A percentile compares a stretch with the other conserved stretches of the same genome.
phyloP scores from a whole-genome alignment of 352 stramenopile species.

The Phytopythium oedochilum region DNA sequence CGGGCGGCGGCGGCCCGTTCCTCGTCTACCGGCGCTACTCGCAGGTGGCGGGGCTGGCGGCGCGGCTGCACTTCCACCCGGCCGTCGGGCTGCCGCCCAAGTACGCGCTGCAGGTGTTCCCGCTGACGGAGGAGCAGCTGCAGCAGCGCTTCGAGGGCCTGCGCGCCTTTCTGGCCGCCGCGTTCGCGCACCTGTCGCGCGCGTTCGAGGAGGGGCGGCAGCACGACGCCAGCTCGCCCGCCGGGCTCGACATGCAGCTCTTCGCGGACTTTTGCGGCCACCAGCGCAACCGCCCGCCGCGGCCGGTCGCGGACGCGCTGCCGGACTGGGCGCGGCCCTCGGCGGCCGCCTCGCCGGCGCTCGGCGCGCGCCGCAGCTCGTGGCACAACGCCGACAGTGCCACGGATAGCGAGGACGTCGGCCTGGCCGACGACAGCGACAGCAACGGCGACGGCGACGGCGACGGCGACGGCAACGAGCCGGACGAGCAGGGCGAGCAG shows the following conservation, averaged over 20 bases:
- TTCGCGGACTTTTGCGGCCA: conserved; percentile 73
- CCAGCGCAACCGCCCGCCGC: conserved; percentile 61
- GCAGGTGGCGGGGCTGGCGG: conserved; percentile 54
- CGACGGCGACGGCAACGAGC: background rate
- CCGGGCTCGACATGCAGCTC: conserved; percentile 79
- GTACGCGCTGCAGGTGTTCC: conserved; percentile 77
- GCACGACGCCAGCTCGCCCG: conserved; percentile 49
- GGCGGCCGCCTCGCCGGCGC: conserved; percentile 6
- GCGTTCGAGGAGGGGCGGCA: conserved; percentile 54
- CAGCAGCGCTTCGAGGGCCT: conserved; percentile 67
- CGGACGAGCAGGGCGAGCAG: background rate
- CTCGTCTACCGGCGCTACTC: conserved; percentile 81
- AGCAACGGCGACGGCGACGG: background rate
- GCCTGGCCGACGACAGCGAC: conserved; percentile 22
- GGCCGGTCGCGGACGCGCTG: conserved; percentile 30
- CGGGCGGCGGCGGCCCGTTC: conserved; percentile 41
- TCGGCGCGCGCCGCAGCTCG: conserved; percentile 16
- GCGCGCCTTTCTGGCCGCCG: conserved; percentile 42
- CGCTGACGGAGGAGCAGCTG: conserved; percentile 54
- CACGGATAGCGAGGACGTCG: conserved; percentile 60
- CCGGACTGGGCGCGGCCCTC: conserved; percentile 58
- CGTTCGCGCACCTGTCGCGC: conserved; percentile 35
- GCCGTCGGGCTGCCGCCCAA: conserved; percentile 68
- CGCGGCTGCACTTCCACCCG: conserved; percentile 66
- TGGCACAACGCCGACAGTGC: conserved; percentile 58